Evolutionary conservation across 2,329 filamentous ascomycete species (phyloP), one percentile per base, ranked within the genome.

Genomic region (Monilinia fructigena): DNA sequence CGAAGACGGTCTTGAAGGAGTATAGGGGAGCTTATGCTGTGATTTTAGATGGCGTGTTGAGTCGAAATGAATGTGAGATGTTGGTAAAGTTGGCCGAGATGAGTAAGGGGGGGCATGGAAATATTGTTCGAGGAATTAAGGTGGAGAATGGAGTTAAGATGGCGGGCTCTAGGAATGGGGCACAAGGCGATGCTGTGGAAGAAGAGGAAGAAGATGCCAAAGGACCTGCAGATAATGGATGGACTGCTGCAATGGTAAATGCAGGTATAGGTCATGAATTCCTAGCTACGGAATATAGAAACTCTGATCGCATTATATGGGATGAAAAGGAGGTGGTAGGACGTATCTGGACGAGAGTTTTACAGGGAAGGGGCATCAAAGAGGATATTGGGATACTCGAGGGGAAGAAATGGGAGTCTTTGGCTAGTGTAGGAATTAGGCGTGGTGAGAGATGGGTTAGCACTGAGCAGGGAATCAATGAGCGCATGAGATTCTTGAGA

Each of bases 281-380:
- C 3, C 76, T 87, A 53, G 78, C 82, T 4, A 79, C 83, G 1
- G 82, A 86, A 11, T 85, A 85, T 59, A 82, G 91, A 20, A 88
- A 90, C 68, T 89, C 89, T 72, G 89, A 89, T n/a, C 83, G 91
- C 3, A 91, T 94, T 70, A 89, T 95, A 71, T 91, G 87, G 84
- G 90, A 95, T 73, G 78, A 83, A 18, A 79, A 82, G 59, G 83
- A 84, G 1, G 70, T 94, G 1, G 87, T 86, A 0, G 81, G 84
- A 31, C 83, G 85, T 28, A 72, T 95, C 0, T 89, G 89, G 83
- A 80, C 78, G 52, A 82, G 91, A 12, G 83, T 89, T 1, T 74
- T 81, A 26, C 77, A 83, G 28, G 70, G 75, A 55, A 76, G 79
- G 2, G 80, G 80, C 1, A 70, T 86, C 42, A 70, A 69, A 20